These are phyloP conservation scores for Lizonia empirigonia DNA, from an alignment of 2,329 filamentous ascomycete genomes.

Conservation along the genomic window DNA sequence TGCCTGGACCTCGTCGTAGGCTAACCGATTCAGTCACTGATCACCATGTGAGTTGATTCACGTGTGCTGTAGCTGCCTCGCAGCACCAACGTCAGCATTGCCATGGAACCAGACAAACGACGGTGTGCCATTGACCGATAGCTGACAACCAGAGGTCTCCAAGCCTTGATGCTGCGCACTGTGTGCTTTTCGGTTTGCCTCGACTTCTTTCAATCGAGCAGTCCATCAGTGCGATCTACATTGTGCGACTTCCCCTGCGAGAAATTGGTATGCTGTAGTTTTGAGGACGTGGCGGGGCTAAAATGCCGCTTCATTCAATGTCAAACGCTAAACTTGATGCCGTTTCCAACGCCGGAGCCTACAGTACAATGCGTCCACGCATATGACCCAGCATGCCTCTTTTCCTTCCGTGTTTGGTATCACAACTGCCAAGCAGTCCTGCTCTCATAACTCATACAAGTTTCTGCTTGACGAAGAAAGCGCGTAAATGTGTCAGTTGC, in stretches of 20 bases:
- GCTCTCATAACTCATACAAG: constrained; percentile 68
- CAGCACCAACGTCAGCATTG: background rate
- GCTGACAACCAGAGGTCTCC: too few species aligned
- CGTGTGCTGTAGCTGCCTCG: background rate
- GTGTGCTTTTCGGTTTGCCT: too few species aligned
- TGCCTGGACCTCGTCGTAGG: background rate
- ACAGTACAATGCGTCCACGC: constrained; percentile 18
- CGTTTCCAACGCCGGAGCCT: constrained; percentile 24
- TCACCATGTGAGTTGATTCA: background rate
- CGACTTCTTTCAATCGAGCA: too few species aligned
- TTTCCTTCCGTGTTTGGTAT: constrained; percentile 16
- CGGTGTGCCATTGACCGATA: too few species aligned
- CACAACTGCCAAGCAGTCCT: background rate
- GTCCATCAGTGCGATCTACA: too few species aligned
- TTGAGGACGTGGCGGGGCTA: background rate
- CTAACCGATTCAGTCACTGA: background rate
- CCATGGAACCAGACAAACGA: too few species aligned
- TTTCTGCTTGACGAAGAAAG: constrained; percentile 99
- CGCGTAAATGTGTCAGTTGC: constrained; percentile 93
- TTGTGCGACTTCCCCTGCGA: background rate
- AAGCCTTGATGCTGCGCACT: too few species aligned
- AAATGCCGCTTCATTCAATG: constrained; percentile 12
- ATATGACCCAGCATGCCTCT: constrained; percentile 17
- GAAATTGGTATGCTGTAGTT: background rate
- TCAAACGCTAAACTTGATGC: constrained; percentile 19